phyloP scores from a whole-genome alignment of 2,329 filamentous ascomycete species.

The Clarireedia sp. region DNA sequence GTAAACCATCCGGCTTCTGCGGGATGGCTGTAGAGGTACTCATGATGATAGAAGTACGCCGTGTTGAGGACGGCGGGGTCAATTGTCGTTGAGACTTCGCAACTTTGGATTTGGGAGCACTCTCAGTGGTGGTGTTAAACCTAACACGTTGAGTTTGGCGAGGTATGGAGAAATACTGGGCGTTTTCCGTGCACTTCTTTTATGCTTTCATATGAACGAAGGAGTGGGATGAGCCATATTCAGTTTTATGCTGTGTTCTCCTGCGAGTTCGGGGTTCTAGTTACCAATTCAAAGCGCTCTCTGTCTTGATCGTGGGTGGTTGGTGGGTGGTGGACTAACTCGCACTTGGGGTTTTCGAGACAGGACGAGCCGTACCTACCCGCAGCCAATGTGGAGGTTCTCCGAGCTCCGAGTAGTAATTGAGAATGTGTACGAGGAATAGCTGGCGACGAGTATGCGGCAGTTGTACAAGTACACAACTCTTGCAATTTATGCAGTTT shows the following conservation, averaged over 20 bases:
- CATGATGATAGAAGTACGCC: slow-evolving; percentile 10
- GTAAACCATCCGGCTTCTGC: slow-evolving; percentile 16
- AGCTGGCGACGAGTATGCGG: too few species aligned
- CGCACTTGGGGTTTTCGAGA: too few species aligned
- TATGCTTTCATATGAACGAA: not conserved
- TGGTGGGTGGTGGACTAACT: too few species aligned
- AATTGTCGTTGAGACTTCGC: not conserved
- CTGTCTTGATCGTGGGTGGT: not conserved
- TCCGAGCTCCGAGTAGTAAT: too few species aligned
- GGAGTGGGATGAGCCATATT: slow-evolving; percentile 1
- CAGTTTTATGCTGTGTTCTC: not conserved
- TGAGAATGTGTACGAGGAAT: too few species aligned
- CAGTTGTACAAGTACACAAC: too few species aligned
- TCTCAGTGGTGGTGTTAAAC: not conserved
- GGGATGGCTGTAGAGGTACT: slow-evolving; percentile 5
- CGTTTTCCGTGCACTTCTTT: not conserved
- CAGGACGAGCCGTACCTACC: too few species aligned
- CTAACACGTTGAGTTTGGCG: not conserved
- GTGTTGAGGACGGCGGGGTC: slow-evolving; percentile 7
- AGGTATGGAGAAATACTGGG: too few species aligned
- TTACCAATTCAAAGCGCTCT: not conserved
- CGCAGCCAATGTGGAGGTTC: too few species aligned
- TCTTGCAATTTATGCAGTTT: too few species aligned
- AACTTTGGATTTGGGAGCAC: not conserved
- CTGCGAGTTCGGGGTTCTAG: not conserved